Base-by-base conservation (phyloP, 306 rosid genomes). In the Lagenaria siceraria region DNA sequence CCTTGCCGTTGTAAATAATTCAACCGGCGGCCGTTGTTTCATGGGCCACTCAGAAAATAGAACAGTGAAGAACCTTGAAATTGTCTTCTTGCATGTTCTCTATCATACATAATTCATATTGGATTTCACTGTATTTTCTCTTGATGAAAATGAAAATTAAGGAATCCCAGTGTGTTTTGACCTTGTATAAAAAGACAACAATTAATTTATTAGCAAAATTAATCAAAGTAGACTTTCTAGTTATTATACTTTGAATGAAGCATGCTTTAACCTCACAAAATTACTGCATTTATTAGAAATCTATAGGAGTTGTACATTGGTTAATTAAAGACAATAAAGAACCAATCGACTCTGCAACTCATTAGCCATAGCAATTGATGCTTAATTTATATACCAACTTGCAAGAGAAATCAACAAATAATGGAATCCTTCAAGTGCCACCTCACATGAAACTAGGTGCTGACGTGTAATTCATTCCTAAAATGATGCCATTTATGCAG, bases 381-480 rank as follows among this genome's bases (percentile, higher is more conserved):
- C 55, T 51, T 51, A 51, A 51, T 51, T 51, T 51, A 6, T 5
- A 51, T 51, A 17, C 55, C 5, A 51, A 49, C 54, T 49, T 15
- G 7, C 54, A 17, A 51, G n/a, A 51, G 5, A 17, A 51, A 51
- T 13, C 29, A n/a, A 13, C 5, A 55, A 55, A 42, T 42, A 62
- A 62, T 29, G 69, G 42, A 6, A 51, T 51, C 55, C 17, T 51
- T 51, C 55, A 51, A 61, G 27, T 65, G 69, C 31, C 74, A 48
- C 53, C 22, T 48, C 27, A 13, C 19, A 19, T n/a, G 54, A n/a
- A 60, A 55, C 77, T 60, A 27, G 10, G 40, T 33, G 7, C 4
- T 33, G 63, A 61, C 79, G 81, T 52, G 74, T 78, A 43, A 10
- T 74, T 64, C 78, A 14, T 80, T 64, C 85, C 78, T 19, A 11